A percentile compares a stretch with the other conserved stretches of the same genome.
These are phyloP conservation scores for Aspergillus haitiensis DNA, from an alignment of 495 filamentous ascomycete genomes.

Conservation along the genomic window DNA sequence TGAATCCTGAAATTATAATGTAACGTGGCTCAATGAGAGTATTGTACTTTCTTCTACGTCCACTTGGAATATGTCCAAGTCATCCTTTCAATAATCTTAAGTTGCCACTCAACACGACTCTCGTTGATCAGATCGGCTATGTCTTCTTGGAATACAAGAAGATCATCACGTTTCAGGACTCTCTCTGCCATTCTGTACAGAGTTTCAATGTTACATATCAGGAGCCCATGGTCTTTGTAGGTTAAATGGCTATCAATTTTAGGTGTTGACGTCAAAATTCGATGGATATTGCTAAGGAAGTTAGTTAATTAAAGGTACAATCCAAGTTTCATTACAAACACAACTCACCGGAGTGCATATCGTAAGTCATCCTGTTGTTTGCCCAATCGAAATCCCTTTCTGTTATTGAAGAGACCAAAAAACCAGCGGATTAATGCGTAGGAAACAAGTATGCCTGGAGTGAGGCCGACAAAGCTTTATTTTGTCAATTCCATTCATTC, in stretches of 20 bases:
- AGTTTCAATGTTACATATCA: conserved; percentile 84
- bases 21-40: too few relatives aligned
- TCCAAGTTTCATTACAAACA: not conserved
- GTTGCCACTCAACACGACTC: conserved; percentile 67
- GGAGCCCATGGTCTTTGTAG: conserved; percentile 86
- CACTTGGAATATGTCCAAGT: conserved; percentile 85
- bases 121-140: conserved; percentile 77
- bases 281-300: conserved; percentile 66
- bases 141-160: conserved; percentile 83
- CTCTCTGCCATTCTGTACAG: conserved; percentile 64
- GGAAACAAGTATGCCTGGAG: conserved; percentile 83
- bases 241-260: conserved; percentile 65
- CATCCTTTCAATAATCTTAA: conserved; percentile 75
- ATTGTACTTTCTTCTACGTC: conserved; percentile 38
- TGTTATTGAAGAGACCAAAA: conserved; percentile 60
- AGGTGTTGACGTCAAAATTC: conserved; percentile 68
- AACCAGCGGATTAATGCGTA: conserved; percentile 75
- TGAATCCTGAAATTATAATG: too few relatives aligned
- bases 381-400: conserved; percentile 61
- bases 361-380: conserved; percentile 63
- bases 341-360: conserved; percentile 64
- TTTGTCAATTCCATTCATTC: conserved; percentile 25
- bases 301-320: conserved; percentile 13
- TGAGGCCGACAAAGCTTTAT: conserved; percentile 77
- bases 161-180: conserved; percentile 66